A percentile compares a stretch with the other conserved stretches of the same genome.
Conservation (phyloP, 2,329 filamentous ascomycete species). For the Phialophora chinensis region DNA sequence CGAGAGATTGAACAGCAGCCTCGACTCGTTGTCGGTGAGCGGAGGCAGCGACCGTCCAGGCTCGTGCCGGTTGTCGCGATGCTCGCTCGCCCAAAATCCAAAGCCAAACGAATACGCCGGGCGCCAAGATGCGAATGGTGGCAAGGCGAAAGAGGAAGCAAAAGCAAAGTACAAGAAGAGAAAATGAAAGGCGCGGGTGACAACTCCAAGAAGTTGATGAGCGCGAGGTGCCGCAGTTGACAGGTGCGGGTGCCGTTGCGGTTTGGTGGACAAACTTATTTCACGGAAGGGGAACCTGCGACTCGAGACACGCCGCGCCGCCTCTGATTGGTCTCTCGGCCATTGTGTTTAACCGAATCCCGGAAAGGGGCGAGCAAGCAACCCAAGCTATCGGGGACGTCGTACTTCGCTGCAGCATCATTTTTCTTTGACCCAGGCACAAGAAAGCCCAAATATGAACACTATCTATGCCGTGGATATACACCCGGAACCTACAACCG, state of each 20-base stretch:
- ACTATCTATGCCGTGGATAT: slow-evolving; percentile 23
- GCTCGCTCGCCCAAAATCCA: slow-evolving; percentile 13
- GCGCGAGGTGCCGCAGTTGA: slow-evolving; percentile 18
- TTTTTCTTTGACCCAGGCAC: slow-evolving; percentile 20
- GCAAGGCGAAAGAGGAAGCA: slow-evolving; percentile 17
- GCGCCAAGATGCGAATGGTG: slow-evolving; percentile 30
- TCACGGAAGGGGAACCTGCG: slow-evolving; percentile 8
- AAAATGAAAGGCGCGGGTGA: slow-evolving; percentile 17
- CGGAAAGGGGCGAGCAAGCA: neutral
- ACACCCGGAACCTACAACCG: slow-evolving; percentile 10
- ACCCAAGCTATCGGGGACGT: too few species aligned
- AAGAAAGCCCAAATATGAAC: slow-evolving; percentile 16
- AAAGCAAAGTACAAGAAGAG: slow-evolving; percentile 15
- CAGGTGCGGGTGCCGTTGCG: slow-evolving; percentile 8
- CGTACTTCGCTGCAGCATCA: slow-evolving; percentile 10
- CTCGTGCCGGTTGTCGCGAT: slow-evolving; percentile 21
- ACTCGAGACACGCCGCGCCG: slow-evolving; percentile 19
- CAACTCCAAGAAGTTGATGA: slow-evolving; percentile 10
- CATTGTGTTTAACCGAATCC: slow-evolving; percentile 9
- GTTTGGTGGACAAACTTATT: slow-evolving; percentile 19
- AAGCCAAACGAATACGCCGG: slow-evolving; percentile 32
- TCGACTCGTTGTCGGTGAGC: neutral
- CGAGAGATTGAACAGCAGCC: neutral
- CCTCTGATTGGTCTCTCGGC: slow-evolving; percentile 21
- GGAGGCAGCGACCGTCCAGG: slow-evolving; percentile 21